Conservation (phyloP, 768 basidiomycete genomes). For the Serpula lacrymans region DNA sequence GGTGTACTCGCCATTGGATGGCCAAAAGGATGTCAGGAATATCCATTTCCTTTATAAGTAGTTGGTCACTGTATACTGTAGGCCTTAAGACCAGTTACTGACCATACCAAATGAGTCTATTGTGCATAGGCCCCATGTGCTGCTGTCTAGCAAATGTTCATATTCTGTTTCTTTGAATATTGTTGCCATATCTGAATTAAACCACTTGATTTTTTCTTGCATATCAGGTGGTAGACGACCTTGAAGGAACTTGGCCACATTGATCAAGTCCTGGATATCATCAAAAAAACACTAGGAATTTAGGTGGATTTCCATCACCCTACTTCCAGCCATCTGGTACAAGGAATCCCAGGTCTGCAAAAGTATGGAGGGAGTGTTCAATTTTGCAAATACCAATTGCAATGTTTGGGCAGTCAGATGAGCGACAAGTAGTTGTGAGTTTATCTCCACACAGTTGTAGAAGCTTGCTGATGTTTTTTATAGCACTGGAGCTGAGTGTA, state of each 20-base stretch:
- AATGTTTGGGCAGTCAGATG: conserved; percentile 17
- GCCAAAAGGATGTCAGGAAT: conserved; percentile 8
- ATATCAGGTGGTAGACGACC: conserved; percentile 8
- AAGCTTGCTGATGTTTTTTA: conserved; percentile 2
- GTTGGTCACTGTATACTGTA: conserved; percentile 2
- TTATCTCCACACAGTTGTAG: not conserved
- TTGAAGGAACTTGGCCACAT: conserved; percentile 9
- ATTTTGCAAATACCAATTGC: conserved; percentile 14
- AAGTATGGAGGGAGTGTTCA: conserved; percentile 9
- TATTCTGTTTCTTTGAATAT: conserved; percentile 13
- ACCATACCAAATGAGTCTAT: conserved; percentile 37
- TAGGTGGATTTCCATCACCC: conserved; percentile 7
- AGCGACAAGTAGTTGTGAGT: not conserved
- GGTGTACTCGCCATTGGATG: conserved; percentile 11
- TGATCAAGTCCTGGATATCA: conserved; percentile 15
- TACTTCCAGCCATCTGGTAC: conserved; percentile 9
- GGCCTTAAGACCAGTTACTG: not conserved
- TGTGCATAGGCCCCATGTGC: conserved; percentile 22
- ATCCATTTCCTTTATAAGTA: conserved; percentile 7
- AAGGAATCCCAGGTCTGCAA: conserved; percentile 14
- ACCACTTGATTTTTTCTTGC: conserved; percentile 17
- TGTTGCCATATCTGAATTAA: conserved; percentile 18
- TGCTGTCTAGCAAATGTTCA: conserved; percentile 10
- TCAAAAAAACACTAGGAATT: conserved; percentile 27
- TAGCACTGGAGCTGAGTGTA: conserved; percentile 9